Evolutionary conservation across 352 stramenopile genomes (phyloP), one percentile per base, ranked within the genome.

Genomic region (Pythium aquatile): DNA sequence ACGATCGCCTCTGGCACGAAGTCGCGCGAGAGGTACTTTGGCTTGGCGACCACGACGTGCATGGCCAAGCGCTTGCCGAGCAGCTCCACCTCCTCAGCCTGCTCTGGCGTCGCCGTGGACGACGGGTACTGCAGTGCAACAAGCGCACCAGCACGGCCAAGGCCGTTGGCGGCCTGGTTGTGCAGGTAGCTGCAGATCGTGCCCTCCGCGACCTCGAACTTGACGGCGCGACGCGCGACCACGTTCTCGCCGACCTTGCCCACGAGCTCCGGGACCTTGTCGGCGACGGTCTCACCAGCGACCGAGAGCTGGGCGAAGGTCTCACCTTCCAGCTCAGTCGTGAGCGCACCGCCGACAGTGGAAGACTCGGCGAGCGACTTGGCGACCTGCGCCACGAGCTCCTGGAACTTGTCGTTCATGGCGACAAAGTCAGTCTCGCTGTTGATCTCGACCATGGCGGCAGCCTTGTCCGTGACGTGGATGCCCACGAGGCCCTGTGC

Each of bases 391-490:
- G 67, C 66, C 8, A 90, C 82, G 8, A 93, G 81, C 52, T 78
- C 77, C 66, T 95, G 79, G 77, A 98, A 98, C 49, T 86, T 94
- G 42, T 90, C 88, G 78, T 98, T 96, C 78, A 91, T 93, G 26
- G 89, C 91, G 58, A 98, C 93, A 70, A 98, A 98, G 74, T 98
- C 92, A 29, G 92, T 98, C 77, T 98, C 90, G 52, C 86, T 97
- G 79, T 98, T 98, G 64, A 97, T 81, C 75, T 98, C 90, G 29
- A 98, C 88, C 75, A 98, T 93, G 44, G 90, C 90, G 48, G 78
- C 78, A 49, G 76, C 73, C 66, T 92, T 88, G 30, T 81, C 86
- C 57, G 85, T 83, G 46, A 87, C 83, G 47, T 93, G 69, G n/a
- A 91, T 70, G 40, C 76, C 76, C 13, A 95, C 76, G 13, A 94